phyloP scores from a whole-genome alignment of 192 early-diverging fungal species.

The Backusella macrospora region DNA sequence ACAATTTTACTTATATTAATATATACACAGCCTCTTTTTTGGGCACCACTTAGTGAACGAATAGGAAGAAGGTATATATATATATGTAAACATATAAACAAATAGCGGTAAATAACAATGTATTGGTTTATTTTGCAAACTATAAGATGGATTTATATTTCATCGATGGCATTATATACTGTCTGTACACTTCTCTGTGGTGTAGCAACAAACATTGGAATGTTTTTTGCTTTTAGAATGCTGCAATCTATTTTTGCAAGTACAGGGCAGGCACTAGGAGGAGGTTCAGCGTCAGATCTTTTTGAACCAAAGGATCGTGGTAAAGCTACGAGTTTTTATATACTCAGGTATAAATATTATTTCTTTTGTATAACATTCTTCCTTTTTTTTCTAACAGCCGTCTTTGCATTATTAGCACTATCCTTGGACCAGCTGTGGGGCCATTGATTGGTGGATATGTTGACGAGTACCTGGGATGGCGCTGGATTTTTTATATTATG shows the following conservation, averaged over 20 bases:
- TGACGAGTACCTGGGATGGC: constrained; percentile 37
- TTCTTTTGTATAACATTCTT: not conserved
- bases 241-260: constrained; percentile 37
- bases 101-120: not conserved
- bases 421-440: constrained; percentile 41
- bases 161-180: constrained; percentile 33
- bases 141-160: constrained; percentile 38
- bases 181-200: constrained; percentile 32
- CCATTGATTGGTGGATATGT: constrained; percentile 46
- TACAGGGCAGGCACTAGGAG: constrained; percentile 32
- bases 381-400: not conserved
- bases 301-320: constrained; percentile 37
- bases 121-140: not conserved
- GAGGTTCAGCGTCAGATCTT: constrained; percentile 42
- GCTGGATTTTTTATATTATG: constrained; percentile 61
- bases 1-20: not conserved
- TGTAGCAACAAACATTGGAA: constrained; percentile 32
- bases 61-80: constrained; percentile 30
- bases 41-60: constrained; percentile 31
- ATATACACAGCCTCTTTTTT: constrained; percentile 28
- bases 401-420: constrained; percentile 15
- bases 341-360: constrained; percentile 27
- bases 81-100: not conserved
- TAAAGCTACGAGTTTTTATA: constrained; percentile 32
- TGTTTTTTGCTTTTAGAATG: constrained; percentile 40